Evolutionary conservation across 345 rosid genomes (phyloP).

Genomic region (Gossypium turneri): DNA sequence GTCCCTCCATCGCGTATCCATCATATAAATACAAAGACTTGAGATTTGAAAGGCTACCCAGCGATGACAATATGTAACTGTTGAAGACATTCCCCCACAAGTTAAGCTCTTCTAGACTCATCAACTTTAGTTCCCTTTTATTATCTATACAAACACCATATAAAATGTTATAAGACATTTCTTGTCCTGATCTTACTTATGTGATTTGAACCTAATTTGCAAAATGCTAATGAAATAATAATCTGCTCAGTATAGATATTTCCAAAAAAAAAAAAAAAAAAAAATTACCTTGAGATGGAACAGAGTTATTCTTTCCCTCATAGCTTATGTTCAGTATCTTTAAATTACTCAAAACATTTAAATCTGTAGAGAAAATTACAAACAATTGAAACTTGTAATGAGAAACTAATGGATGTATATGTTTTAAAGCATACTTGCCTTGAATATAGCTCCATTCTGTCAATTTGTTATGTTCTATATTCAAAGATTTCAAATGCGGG

Average conservation of each 20-base stretch:
- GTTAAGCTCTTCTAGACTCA: background rate
- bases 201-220: background rate
- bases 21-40: background rate
- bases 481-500: background rate
- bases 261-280: background rate
- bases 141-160: background rate
- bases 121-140: background rate
- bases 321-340: background rate
- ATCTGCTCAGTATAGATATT: background rate
- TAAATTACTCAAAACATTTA: background rate
- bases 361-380: background rate
- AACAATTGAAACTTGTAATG: background rate
- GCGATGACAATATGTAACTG: background rate
- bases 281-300: background rate
- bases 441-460: background rate
- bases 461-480: background rate
- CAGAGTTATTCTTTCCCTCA: background rate
- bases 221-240: too few species aligned
- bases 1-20: background rate
- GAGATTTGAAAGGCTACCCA: conserved; percentile 9
- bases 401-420: background rate
- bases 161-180: too few species aligned
- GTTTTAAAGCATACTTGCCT: background rate
- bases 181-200: too few species aligned
- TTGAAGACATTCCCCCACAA: background rate